These are phyloP conservation scores for Lactifluus hygrophoroides DNA, from an alignment of 768 basidiomycete species.

Conservation along the genomic window DNA sequence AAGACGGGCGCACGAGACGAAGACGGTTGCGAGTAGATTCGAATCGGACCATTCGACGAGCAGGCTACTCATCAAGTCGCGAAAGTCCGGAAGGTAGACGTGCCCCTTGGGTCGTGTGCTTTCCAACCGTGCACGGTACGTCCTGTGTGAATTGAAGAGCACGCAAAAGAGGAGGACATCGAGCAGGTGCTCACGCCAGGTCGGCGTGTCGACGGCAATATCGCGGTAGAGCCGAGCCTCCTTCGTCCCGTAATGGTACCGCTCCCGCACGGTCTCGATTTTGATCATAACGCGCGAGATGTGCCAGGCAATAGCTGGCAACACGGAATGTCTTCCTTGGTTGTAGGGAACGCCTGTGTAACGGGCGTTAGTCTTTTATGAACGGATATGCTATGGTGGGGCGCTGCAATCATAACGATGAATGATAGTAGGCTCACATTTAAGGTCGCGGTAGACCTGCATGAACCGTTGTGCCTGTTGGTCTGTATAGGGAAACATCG, in stretches of 20 bases:
- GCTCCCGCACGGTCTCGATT: constrained; percentile 4
- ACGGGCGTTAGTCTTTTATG: too few relatives aligned
- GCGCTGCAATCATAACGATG: too few relatives aligned
- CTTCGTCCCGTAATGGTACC: constrained; percentile 6
- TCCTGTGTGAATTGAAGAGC: constrained; percentile 4
- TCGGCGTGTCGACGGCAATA: background rate
- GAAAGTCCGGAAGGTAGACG: constrained; percentile 5
- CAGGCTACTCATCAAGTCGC: background rate
- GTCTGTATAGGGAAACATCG: constrained; percentile 9
- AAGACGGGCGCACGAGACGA: background rate
- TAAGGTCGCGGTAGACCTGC: constrained; percentile 8
- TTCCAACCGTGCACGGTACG: constrained; percentile 1
- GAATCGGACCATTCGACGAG: constrained; percentile 11
- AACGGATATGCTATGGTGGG: too few relatives aligned
- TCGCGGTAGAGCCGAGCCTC: constrained; percentile 7
- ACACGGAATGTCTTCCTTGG: background rate
- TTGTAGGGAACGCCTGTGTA: background rate
- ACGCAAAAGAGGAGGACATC: constrained; percentile 4
- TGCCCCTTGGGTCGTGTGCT: constrained; percentile 3
- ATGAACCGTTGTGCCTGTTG: constrained; percentile 10
- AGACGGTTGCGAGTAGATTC: constrained; percentile 9
- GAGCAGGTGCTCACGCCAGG: background rate
- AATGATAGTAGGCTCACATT: background rate
- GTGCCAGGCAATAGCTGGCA: constrained; percentile 10
- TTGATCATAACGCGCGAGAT: constrained; percentile 8